phyloP scores from a whole-genome alignment of 768 basidiomycete genomes.

The Suillus spraguei region DNA sequence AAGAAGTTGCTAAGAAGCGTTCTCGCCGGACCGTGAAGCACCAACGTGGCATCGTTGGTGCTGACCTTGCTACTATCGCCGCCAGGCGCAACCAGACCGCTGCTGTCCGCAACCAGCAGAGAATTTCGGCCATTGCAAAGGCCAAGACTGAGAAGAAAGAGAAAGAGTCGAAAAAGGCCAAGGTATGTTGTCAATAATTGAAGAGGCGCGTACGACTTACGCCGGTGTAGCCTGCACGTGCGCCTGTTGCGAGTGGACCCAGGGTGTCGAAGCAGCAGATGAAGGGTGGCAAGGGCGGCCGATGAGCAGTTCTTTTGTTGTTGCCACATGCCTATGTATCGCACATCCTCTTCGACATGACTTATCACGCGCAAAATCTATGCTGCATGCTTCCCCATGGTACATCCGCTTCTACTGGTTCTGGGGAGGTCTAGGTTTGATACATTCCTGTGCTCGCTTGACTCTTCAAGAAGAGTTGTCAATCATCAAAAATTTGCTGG shows the following conservation, averaged over 20 bases:
- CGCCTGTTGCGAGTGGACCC: constrained; percentile 60
- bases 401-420: background rate
- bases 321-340: constrained; percentile 23
- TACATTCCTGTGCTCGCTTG: background rate
- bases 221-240: constrained; percentile 53
- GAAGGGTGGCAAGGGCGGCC: constrained; percentile 86
- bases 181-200: constrained; percentile 47
- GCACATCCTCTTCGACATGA: constrained; percentile 25
- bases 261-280: constrained; percentile 96
- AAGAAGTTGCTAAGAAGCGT: constrained; percentile 99
- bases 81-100: constrained; percentile 93
- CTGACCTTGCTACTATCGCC: constrained; percentile 87
- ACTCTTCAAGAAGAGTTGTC: background rate
- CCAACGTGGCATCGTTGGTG: constrained; percentile 97
- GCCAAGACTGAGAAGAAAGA: constrained; percentile 98
- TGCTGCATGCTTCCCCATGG: constrained; percentile 11
- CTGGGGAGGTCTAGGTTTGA: background rate
- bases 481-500: background rate
- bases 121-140: constrained; percentile 86
- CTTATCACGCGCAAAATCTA: constrained; percentile 17
- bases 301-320: constrained; percentile 42
- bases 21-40: constrained; percentile 96
- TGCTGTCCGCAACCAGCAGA: constrained; percentile 77
- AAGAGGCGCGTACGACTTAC: constrained; percentile 13
- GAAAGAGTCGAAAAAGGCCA: constrained; percentile 89